Evolutionary conservation across 2,329 filamentous ascomycete species (phyloP), one percentile per base, ranked within the genome.

Genomic region (Exophiala aquamarina): DNA sequence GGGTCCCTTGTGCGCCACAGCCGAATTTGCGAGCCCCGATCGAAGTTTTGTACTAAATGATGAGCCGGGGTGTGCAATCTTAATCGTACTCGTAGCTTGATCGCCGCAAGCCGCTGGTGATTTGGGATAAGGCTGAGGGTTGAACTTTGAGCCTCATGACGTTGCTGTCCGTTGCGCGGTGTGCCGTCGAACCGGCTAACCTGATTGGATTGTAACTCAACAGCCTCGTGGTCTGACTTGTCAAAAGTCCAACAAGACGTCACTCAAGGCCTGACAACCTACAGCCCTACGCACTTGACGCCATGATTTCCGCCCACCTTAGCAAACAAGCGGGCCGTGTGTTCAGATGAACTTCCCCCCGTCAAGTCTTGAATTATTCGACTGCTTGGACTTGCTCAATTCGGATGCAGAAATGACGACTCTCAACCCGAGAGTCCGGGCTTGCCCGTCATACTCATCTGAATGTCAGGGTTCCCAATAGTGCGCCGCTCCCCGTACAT

Each of bases 401-500:
- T 11, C 14, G 14, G 11, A 8, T 18, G 35, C 18, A 19, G 17
- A 9, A 39, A 38, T 28, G 23, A 41, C 33, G 9, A 41, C 19
- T 7, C 28, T 56, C 47, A 56, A n/a, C 50, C 47, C 23, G 44
- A 34, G 18, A 51, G 33, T 11, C 50, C 47, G 28, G 49, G 14
- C 19, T 57, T 57, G 9, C 37, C 46, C 21, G 41, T 39, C 14
- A 21, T 45, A 14, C 36, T 42, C 54, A 56, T 54, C 3, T 41
- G 45, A 17, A 54, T 44, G 11, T 53, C 54, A 29, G 42, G 34
- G 3, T 15, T 29, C 17, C 41, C 34, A n/a, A 45, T 44, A 2
- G 37, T 35, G 3, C 37, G 40, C 7, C 62, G 61, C 18, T 63
- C 62, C n/a, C 66, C 69, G 49, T 70, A 76, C 62, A 71, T 68